Conservation (phyloP, 306 rosid genomes). For the Vigna trinervia region DNA sequence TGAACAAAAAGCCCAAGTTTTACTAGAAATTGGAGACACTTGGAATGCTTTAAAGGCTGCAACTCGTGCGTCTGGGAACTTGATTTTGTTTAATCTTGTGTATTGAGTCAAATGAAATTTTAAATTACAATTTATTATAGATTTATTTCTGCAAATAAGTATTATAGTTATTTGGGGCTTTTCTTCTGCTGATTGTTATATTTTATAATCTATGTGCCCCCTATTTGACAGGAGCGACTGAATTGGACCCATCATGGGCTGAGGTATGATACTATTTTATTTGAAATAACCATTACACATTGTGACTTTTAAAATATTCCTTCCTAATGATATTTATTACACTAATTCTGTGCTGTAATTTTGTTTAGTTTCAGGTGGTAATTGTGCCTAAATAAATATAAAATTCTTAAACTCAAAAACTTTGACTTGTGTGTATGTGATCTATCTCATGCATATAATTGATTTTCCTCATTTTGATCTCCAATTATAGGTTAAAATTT, state of each 20-base stretch:
- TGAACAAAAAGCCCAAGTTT: constrained; percentile 89
- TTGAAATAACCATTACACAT: not conserved
- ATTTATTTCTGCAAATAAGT: constrained; percentile 10
- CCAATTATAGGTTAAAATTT: constrained; percentile 2
- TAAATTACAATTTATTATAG: constrained; percentile 1
- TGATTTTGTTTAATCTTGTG: constrained; percentile 3
- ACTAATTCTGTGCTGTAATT: not conserved
- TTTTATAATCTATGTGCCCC: constrained; percentile 37
- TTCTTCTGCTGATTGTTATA: constrained; percentile 7
- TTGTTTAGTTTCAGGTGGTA: constrained; percentile 14
- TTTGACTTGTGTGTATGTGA: not conserved
- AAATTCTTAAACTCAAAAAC: not conserved
- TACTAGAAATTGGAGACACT: constrained; percentile 86
- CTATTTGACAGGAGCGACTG: constrained; percentile 75
- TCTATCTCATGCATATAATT: not conserved
- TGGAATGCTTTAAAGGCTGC: constrained; percentile 95
- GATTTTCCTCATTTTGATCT: not conserved
- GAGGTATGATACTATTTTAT: constrained; percentile 61
- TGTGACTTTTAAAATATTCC: not conserved
- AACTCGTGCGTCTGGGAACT: constrained; percentile 59
- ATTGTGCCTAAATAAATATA: not conserved
- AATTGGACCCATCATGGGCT: constrained; percentile 91
- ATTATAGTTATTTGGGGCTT: constrained; percentile 21
- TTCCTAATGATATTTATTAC: not conserved
- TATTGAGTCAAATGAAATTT: constrained; percentile 21